Evolutionary conservation across 495 filamentous ascomycete species (phyloP).

Genomic region (Chaetomidium leptoderma): DNA sequence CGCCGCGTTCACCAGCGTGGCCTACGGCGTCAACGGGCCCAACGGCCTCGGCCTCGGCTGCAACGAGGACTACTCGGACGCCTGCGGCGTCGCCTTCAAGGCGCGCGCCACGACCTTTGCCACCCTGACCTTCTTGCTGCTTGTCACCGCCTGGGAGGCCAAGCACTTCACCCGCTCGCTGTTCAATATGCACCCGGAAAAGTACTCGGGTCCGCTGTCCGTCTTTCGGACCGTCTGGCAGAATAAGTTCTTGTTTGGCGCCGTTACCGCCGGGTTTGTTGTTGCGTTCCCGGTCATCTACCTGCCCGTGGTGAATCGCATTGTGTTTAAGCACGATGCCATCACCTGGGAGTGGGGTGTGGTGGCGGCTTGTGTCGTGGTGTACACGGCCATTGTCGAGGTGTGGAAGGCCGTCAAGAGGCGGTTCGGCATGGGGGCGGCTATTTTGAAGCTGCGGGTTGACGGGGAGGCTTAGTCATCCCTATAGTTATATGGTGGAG

Average conservation of each 20-base stretch:
- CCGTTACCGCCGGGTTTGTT: slow-evolving; percentile 63
- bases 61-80: slow-evolving; percentile 52
- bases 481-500: neutral
- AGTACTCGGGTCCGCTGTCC: slow-evolving; percentile 42
- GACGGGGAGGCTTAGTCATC: neutral
- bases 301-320: slow-evolving; percentile 61
- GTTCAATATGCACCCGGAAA: slow-evolving; percentile 69
- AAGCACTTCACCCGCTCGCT: slow-evolving; percentile 64
- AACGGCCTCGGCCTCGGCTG: slow-evolving; percentile 63
- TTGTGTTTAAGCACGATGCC: slow-evolving; percentile 67
- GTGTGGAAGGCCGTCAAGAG: slow-evolving; percentile 65
- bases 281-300: slow-evolving; percentile 69
- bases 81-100: slow-evolving; percentile 62
- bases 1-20: slow-evolving; percentile 60
- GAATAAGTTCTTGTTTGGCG: slow-evolving; percentile 70
- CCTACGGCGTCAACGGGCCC: slow-evolving; percentile 58
- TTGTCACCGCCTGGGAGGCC: slow-evolving; percentile 70
- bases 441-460: neutral
- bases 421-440: slow-evolving; percentile 17
- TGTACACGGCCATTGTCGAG: slow-evolving; percentile 60
- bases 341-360: slow-evolving; percentile 73
- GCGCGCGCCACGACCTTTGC: slow-evolving; percentile 73
- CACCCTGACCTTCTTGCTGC: slow-evolving; percentile 65
- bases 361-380: slow-evolving; percentile 51
- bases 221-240: slow-evolving; percentile 61